These are phyloP conservation scores for Lactifluus piperatus DNA, from an alignment of 768 basidiomycete species.

Conservation along the genomic window DNA sequence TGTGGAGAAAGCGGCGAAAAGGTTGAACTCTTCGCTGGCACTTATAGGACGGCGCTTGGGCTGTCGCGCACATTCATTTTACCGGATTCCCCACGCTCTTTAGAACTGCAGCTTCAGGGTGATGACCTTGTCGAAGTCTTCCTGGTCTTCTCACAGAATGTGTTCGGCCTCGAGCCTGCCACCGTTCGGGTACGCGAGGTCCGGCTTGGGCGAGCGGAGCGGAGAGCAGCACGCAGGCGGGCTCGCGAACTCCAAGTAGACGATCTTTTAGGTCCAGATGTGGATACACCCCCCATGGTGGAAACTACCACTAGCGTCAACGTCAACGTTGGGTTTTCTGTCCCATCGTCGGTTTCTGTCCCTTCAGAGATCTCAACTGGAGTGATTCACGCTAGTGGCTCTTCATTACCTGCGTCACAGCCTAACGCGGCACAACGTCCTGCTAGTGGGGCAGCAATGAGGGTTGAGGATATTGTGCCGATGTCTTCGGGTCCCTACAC, in stretches of 20 bases:
- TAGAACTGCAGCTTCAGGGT: conserved; percentile 84
- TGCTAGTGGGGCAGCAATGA: conserved; percentile 28
- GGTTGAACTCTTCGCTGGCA: conserved; percentile 89
- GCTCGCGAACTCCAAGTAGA: conserved; percentile 55
- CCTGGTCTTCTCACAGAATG: conserved; percentile 83
- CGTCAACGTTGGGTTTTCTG: conserved; percentile 46
- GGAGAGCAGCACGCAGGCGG: conserved; percentile 74
- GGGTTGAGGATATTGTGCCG: conserved; percentile 58
- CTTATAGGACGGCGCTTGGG: conserved; percentile 80
- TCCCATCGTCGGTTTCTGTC: conserved; percentile 39
- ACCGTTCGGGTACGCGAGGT: conserved; percentile 94
- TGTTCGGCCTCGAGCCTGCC: conserved; percentile 87
- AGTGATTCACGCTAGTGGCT: conserved; percentile 25
- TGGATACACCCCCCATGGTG: conserved; percentile 37
- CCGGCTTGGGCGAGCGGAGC: conserved; percentile 80
- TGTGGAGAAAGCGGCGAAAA: conserved; percentile 91
- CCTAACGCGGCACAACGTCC: conserved; percentile 22
- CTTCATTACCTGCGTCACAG: conserved; percentile 18
- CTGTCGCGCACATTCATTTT: conserved; percentile 90
- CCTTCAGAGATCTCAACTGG: conserved; percentile 33
- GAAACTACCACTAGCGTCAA: conserved; percentile 36
- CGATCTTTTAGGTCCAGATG: conserved; percentile 37
- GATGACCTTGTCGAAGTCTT: conserved; percentile 91
- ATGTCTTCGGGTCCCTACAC: conserved; percentile 76
- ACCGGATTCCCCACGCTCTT: conserved; percentile 79